Base-by-base conservation (phyloP, 164 flowering plant species). In the Sedum album region DNA sequence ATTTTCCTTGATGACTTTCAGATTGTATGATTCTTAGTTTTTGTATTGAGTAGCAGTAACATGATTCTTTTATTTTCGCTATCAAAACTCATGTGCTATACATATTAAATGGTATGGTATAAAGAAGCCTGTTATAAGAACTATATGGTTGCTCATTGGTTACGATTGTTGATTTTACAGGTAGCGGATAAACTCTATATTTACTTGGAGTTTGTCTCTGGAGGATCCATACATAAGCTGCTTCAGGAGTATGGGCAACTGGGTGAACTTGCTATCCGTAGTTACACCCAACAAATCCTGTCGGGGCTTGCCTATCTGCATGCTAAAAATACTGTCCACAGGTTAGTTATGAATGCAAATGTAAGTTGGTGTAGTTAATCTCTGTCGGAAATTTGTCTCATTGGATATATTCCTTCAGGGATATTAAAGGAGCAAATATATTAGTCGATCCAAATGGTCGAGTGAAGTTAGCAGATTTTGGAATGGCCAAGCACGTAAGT, bases 381-480 rank as follows among this genome's bases (percentile, higher is more conserved):
- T 28, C 62, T 53, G 21, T 3, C 0, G 30, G n/a, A 41, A 33
- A 8, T 17, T 65, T 41, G 46, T 36, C 42, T 36, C 17, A 38
- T 65, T 65, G 4, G 14, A 4, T 33, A 42, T 21, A 36, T 38
- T 57, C 20, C 7, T 65, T 6, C 82, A 93, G 98, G 85, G 98
- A 93, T 76, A 90, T 93, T 28, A 93, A 93, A 80, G 98, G 98
- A 68, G 98, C 96, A 71, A 93, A 93, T 82, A 85, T 93, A 73
- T 90, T 93, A 67, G 98, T 90, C 20, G 98, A 93, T 68, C 98
- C 96, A 55, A 86, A 77, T 78, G 98, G 98, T 2, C 87, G 95
- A n/a, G 87, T 93, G 21, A 93, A 93, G 76, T 71, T 89, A 74
- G 90, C 88, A 63, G 88, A 84, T 76, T 91, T 87, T 81, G 91